phyloP scores from a whole-genome alignment of 345 rosid species.

The Bruguiera parviflora region DNA sequence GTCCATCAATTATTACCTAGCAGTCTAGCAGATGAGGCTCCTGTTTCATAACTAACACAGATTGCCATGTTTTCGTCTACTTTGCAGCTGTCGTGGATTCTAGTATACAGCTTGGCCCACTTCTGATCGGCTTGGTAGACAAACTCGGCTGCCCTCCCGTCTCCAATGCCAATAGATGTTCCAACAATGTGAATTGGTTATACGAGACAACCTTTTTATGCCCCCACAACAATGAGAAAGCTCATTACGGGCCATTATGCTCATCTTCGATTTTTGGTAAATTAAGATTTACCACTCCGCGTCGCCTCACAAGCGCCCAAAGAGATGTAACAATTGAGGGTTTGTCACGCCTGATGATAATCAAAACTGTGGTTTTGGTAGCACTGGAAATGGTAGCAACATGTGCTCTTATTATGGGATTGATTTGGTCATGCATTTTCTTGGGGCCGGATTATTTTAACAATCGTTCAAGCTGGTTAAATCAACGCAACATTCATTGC shows the following conservation, averaged over 20 bases:
- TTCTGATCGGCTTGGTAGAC: conserved; percentile 39
- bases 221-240: conserved; percentile 19
- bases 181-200: conserved; percentile 3
- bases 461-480: too few species aligned
- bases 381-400: conserved; percentile 11
- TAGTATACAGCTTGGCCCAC: conserved; percentile 92
- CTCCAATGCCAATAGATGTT: background rate
- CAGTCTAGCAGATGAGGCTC: too few species aligned
- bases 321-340: conserved; percentile 8
- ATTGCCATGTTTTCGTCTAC: conserved; percentile 13
- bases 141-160: conserved; percentile 12
- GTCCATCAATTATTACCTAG: background rate
- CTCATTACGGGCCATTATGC: conserved; percentile 3
- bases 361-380: conserved; percentile 1
- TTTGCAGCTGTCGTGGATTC: conserved; percentile 89
- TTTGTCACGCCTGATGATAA: background rate
- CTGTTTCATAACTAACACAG: conserved; percentile 16
- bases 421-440: too few species aligned
- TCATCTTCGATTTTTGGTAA: conserved; percentile 9
- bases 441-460: too few species aligned
- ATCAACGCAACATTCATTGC: too few species aligned
- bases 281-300: conserved; percentile 17
- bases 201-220: conserved; percentile 25
- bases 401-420: background rate
- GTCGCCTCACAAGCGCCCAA: background rate